Base-by-base conservation (phyloP, 352 stramenopile species). In the Globisporangium echinulatum region DNA sequence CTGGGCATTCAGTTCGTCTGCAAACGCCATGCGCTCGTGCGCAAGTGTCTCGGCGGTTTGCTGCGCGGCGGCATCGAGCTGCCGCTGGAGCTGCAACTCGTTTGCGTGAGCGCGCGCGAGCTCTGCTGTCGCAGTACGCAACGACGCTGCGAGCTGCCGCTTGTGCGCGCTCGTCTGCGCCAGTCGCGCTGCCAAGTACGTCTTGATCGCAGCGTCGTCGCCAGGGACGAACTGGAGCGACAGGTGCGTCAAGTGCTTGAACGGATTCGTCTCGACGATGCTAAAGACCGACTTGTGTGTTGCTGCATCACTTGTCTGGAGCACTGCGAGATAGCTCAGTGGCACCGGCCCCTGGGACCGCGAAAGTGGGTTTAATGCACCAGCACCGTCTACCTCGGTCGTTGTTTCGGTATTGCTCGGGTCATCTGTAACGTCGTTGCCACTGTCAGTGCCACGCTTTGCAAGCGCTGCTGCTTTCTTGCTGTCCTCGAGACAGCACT, bases 191-290 rank as follows among this genome's bases (percentile, higher is more conserved):
- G 93, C 92, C 15, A 98, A 68, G 64, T 97, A 98, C 42, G 81
- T 64, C 63, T 98, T 98, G 63, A 98, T 90, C 5, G 77, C 72
- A 1, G 74, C 71, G 65, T 98, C 93, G 55, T 97, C 82, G 33
- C 89, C 90, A 4, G 86, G 77, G 33, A 72, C 69, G 60, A 98
- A 97, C 47, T 75, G 67, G 14, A 98, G 72, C 46, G 85, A 96
- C 13, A 98, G 69, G 60, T 98, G 94, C 52, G 89, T 97, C 59
- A 98, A 64, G 64, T 97, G 85, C 75, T 98, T 98, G 78, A 98
- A 98, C 25, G 67, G 81, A 55, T 97, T 98, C 19, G 92, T 96
- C 74, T 98, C 94, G 47, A 98, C 88, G 49, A 98, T 91, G 40
- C 83, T 95, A 66, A 98, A 97, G 17, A 90, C 66, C 4, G 77